These are phyloP conservation scores for Trametes cinnabarina DNA, from an alignment of 768 basidiomycete species.

Conservation along the genomic window DNA sequence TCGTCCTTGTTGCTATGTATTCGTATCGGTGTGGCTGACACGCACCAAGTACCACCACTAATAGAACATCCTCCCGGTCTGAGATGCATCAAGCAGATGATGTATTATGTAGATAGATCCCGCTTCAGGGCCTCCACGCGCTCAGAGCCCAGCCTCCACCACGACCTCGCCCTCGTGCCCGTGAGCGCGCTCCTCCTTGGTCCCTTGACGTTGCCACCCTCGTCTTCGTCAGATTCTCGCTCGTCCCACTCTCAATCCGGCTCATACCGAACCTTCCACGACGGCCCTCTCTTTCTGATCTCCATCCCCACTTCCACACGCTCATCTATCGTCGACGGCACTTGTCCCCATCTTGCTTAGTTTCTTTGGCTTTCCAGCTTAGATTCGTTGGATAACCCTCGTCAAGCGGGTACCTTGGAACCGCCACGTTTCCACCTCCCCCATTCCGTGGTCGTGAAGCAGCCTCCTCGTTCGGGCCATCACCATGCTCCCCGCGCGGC, in stretches of 20 bases:
- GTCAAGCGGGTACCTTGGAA: too few relatives aligned
- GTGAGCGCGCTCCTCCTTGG: too few relatives aligned
- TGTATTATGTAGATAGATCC: not conserved
- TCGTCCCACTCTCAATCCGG: not conserved
- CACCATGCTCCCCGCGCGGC: not conserved
- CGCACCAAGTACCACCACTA: too few relatives aligned
- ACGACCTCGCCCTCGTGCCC: not conserved
- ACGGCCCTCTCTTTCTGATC: constrained; percentile 8
- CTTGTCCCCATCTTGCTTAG: constrained; percentile 10
- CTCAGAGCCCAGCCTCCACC: not conserved
- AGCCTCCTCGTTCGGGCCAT: not conserved
- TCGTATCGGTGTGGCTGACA: too few relatives aligned
- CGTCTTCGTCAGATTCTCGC: not conserved
- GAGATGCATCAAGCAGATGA: not conserved
- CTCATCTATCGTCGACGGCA: not conserved
- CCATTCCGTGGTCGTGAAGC: constrained; percentile 9
- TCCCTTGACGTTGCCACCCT: not conserved
- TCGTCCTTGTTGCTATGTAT: too few relatives aligned
- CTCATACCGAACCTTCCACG: constrained; percentile 1
- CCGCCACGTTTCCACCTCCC: not conserved
- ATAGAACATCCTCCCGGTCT: not conserved
- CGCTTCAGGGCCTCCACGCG: not conserved
- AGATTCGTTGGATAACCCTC: not conserved
- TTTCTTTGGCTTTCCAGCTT: not conserved
- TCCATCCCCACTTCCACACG: not conserved